These are phyloP conservation scores for Daphne laureola DNA, from an alignment of 441 rosid species.

Conservation along the genomic window DNA sequence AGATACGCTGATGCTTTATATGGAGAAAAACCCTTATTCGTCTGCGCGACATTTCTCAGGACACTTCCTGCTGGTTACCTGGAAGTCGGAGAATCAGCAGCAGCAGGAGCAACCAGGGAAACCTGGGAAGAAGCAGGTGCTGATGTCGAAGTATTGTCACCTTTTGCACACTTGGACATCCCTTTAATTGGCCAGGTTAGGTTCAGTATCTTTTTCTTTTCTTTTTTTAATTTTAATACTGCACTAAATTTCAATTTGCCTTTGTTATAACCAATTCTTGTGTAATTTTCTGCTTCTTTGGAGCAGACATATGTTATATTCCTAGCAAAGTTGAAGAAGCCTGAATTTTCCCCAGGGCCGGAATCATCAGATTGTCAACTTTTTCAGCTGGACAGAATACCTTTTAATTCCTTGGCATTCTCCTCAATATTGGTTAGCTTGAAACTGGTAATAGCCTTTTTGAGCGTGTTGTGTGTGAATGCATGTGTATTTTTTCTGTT, in stretches of 20 bases:
- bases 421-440: constrained; percentile 82
- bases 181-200: constrained; percentile 91
- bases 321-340: constrained; percentile 78
- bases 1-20: neutral
- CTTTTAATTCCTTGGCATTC: constrained; percentile 86
- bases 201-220: constrained; percentile 5
- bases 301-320: constrained; percentile 85
- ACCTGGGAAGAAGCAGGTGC: constrained; percentile 97
- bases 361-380: constrained; percentile 86
- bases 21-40: constrained; percentile 7
- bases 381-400: constrained; percentile 72
- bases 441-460: constrained; percentile 53
- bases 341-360: constrained; percentile 77
- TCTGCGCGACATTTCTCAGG: constrained; percentile 38
- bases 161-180: constrained; percentile 88
- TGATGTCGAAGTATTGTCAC: constrained; percentile 76
- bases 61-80: constrained; percentile 96
- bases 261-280: neutral
- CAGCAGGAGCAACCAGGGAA: constrained; percentile 89
- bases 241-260: constrained; percentile 10
- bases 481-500: constrained; percentile 10
- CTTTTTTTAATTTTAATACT: constrained; percentile 4
- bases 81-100: constrained; percentile 96
- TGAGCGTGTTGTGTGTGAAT: constrained; percentile 4
- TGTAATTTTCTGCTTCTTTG: constrained; percentile 16